Conservation (phyloP, 106 monocot genomes). For the Platanthera guangdongensis region DNA sequence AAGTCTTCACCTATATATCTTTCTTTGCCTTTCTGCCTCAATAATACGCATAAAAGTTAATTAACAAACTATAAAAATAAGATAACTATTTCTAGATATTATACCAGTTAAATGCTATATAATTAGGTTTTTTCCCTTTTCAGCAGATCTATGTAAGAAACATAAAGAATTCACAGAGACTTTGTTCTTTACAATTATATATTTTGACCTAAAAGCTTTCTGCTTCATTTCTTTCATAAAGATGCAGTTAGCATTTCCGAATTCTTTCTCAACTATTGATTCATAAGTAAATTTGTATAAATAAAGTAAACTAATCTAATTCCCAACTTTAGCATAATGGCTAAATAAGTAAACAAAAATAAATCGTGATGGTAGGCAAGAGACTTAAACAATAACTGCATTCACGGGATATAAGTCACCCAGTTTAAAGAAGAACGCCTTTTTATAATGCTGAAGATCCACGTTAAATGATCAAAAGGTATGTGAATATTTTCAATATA, state of each 20-base stretch:
- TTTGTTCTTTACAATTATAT: background rate
- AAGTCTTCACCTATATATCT: no score
- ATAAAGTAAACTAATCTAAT: background rate
- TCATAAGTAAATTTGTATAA: background rate
- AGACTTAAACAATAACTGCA: conserved; percentile 2
- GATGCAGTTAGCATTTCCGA: background rate
- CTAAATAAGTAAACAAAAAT: background rate
- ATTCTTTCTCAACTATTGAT: background rate
- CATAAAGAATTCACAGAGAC: background rate
- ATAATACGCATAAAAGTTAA: background rate
- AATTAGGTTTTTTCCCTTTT: background rate
- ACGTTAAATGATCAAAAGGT: background rate
- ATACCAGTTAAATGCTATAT: background rate
- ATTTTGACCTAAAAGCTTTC: background rate
- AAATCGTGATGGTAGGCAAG: background rate
- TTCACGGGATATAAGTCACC: background rate
- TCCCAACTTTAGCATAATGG: background rate
- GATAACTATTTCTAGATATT: background rate
- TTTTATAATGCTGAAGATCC: background rate
- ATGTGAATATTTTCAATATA: background rate
- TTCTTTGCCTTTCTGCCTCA: background rate
- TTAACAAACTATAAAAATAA: background rate
- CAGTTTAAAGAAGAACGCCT: background rate
- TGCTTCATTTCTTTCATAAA: background rate
- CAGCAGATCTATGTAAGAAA: background rate